These are phyloP conservation scores for Microsporum ferrugineum DNA, from an alignment of 2,329 filamentous ascomycete genomes.

Conservation along the genomic window DNA sequence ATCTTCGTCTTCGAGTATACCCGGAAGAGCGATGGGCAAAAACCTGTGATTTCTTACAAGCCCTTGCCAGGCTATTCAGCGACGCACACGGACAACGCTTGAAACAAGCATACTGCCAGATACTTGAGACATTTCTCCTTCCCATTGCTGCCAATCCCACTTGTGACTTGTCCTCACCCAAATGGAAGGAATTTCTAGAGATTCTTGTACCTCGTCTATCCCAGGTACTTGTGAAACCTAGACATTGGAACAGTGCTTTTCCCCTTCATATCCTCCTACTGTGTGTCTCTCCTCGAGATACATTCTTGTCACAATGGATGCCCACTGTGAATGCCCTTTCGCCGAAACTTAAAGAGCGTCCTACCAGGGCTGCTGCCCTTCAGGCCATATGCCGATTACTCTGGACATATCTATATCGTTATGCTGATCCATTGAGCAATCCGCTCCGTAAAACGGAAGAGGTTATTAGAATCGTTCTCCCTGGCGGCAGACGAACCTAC, in stretches of 20 bases:
- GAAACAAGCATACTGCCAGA: slow-evolving; percentile 89
- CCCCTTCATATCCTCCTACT: slow-evolving; percentile 77
- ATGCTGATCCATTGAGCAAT: slow-evolving; percentile 56
- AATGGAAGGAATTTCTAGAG: slow-evolving; percentile 77
- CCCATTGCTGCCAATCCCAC: slow-evolving; percentile 74
- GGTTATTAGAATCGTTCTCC: slow-evolving; percentile 71
- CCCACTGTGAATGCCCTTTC: slow-evolving; percentile 67
- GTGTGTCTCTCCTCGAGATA: slow-evolving; percentile 76
- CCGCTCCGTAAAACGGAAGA: slow-evolving; percentile 77
- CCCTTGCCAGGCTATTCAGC: slow-evolving; percentile 69
- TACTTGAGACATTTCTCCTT: slow-evolving; percentile 74
- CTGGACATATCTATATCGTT: slow-evolving; percentile 89
- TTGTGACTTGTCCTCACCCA: slow-evolving; percentile 64
- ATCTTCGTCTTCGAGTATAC: slow-evolving; percentile 64
- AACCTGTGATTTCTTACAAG: slow-evolving; percentile 78
- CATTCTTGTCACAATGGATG: slow-evolving; percentile 77
- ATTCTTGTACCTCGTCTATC: slow-evolving; percentile 65
- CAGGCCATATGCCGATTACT: slow-evolving; percentile 81
- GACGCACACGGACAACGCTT: slow-evolving; percentile 77
- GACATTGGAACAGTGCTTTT: slow-evolving; percentile 83
- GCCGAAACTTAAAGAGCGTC: slow-evolving; percentile 71
- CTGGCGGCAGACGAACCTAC: slow-evolving; percentile 66
- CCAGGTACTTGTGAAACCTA: slow-evolving; percentile 80
- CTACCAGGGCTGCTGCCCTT: slow-evolving; percentile 64
- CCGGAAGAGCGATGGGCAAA: slow-evolving; percentile 68